Percentiles rank a stretch among this genome's conserved stretches.
phyloP scores from a whole-genome alignment of 139 green algal genomes.

The Micractinium conductrix region DNA sequence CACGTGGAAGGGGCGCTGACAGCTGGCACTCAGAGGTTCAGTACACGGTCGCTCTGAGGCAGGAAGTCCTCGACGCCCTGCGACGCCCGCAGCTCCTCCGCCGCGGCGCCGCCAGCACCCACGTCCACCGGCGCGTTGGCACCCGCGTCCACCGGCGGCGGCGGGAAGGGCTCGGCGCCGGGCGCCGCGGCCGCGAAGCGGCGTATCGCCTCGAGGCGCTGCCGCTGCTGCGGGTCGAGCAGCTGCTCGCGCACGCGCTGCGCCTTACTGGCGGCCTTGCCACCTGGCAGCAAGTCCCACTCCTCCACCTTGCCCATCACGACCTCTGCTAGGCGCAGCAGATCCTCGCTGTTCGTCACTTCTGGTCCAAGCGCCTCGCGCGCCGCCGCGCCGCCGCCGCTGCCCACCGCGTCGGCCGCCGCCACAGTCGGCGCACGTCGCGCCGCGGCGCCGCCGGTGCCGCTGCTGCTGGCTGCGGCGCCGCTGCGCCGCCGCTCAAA shows the following conservation, averaged over 20 bases:
- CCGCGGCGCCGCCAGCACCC: neutral
- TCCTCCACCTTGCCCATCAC: conserved; percentile 59
- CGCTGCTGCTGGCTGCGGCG: neutral
- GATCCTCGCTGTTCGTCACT: neutral
- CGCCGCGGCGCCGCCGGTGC: neutral
- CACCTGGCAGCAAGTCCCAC: conserved; percentile 44
- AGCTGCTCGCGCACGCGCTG: conserved; percentile 52
- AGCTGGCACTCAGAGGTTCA: neutral
- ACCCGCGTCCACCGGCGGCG: conserved; percentile 29
- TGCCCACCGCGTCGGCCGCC: too few relatives aligned
- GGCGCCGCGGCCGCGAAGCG: neutral
- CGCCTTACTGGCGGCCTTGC: conserved; percentile 30
- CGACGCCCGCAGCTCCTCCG: neutral
- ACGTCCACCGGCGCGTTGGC: neutral
- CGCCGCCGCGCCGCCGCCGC: neutral
- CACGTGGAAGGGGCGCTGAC: neutral
- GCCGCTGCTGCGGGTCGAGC: conserved; percentile 24
- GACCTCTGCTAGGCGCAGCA: conserved; percentile 51
- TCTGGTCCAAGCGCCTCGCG: conserved; percentile 1
- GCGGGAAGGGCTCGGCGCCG: conserved; percentile 30
- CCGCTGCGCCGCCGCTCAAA: neutral
- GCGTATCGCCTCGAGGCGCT: conserved; percentile 37
- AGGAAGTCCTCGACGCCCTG: neutral
- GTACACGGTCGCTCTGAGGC: neutral
- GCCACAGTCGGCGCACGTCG: too few relatives aligned